Evolutionary conservation across 768 basidiomycete genomes (phyloP).

Genomic region (Termitomyces sp.): DNA sequence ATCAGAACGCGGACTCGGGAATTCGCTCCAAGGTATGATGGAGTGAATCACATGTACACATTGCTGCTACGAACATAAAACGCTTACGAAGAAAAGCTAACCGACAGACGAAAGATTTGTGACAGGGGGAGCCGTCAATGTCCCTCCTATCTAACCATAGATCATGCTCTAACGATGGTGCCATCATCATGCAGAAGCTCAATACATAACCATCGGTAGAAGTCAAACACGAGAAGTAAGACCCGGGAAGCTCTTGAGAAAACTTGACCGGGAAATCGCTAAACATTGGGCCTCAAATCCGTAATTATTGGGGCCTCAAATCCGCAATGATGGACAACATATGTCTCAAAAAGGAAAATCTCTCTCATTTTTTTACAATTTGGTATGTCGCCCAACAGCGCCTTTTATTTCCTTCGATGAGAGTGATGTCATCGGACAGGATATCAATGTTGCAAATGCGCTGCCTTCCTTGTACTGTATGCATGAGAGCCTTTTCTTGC

Average conservation of each 20-base stretch:
- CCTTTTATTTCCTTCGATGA: too few species aligned
- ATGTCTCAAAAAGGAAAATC: too few species aligned
- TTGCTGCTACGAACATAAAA: constrained; percentile 39
- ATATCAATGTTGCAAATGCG: too few species aligned
- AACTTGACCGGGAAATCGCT: too few species aligned
- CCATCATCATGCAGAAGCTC: constrained; percentile 73
- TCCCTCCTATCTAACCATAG: constrained; percentile 60
- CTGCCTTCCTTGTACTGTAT: too few species aligned
- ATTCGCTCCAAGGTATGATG: constrained; percentile 11
- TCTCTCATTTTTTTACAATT: too few species aligned
- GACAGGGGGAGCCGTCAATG: constrained; percentile 76
- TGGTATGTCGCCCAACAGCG: too few species aligned
- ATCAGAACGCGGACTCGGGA: neutral
- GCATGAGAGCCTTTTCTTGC: too few species aligned
- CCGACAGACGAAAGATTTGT: constrained; percentile 73
- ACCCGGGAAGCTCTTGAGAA: constrained; percentile 23
- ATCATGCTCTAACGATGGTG: constrained; percentile 77
- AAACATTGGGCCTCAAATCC: too few species aligned
- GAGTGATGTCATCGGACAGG: too few species aligned
- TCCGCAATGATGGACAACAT: too few species aligned
- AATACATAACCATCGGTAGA: constrained; percentile 76
- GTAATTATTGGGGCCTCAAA: too few species aligned
- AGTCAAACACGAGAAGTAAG: constrained; percentile 67
- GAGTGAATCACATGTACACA: constrained; percentile 57
- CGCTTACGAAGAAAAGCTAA: constrained; percentile 28